Conservation (phyloP, 306 rosid genomes). For the Psophocarpus tetragonolobus region DNA sequence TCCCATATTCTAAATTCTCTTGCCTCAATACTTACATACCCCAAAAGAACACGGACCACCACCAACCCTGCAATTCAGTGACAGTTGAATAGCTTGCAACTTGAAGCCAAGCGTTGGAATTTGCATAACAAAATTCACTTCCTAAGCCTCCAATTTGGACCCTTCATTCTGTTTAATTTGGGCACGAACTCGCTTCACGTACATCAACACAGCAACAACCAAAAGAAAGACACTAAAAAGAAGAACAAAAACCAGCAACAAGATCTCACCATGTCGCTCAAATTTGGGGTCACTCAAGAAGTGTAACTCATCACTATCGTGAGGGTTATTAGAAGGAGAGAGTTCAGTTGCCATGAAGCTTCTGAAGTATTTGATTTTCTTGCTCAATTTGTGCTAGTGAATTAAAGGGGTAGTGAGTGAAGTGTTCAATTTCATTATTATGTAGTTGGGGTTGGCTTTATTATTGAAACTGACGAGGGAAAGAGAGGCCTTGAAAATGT, state of each 20-base stretch:
- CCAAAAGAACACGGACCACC: background rate
- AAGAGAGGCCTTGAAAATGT: conserved; percentile 16
- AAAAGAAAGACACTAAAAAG: conserved; percentile 34
- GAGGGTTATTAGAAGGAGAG: conserved; percentile 21
- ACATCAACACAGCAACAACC: conserved; percentile 10
- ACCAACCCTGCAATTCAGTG: background rate
- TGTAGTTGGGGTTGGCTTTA: background rate
- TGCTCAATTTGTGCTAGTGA: background rate
- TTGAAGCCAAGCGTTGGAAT: background rate
- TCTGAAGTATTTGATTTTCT: background rate
- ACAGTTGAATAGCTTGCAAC: background rate
- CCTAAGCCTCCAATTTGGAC: conserved; percentile 15
- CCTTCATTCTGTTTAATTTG: conserved; percentile 4
- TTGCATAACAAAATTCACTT: too few species aligned
- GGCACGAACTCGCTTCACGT: conserved; percentile 27
- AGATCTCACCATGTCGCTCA: conserved; percentile 45
- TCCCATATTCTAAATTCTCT: background rate
- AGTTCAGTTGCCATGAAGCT: conserved; percentile 33
- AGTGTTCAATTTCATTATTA: conserved; percentile 13
- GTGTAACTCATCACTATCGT: background rate
- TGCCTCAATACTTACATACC: background rate
- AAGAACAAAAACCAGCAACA: conserved; percentile 44
- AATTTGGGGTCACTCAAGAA: conserved; percentile 41
- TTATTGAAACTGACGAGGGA: conserved; percentile 40
- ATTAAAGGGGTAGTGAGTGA: background rate